phyloP scores from a whole-genome alignment of 78 protist genomes.

The Dictyostelium citrinum region DNA sequence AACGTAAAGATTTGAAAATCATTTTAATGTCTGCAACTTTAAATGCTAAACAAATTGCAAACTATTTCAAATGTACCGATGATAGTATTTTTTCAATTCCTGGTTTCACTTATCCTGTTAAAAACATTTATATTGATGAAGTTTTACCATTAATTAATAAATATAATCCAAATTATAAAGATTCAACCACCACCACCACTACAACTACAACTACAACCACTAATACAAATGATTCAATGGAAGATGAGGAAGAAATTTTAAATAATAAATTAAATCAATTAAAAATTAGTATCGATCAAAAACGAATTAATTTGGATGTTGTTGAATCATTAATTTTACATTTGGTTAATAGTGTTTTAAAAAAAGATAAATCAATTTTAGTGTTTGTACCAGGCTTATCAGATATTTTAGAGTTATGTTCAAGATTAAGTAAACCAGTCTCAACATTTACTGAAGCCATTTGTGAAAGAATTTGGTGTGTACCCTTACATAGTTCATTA shows the following conservation, averaged over 20 bases:
- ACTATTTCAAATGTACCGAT: constrained; percentile 74
- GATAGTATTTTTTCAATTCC: constrained; percentile 68
- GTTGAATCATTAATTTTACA: constrained; percentile 25
- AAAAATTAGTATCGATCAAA: constrained; percentile 39
- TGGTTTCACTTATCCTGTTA: constrained; percentile 85
- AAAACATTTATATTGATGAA: constrained; percentile 32
- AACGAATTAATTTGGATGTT: constrained; percentile 41
- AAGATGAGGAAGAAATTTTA: neutral
- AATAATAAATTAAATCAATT: neutral
- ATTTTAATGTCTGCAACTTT: constrained; percentile 93
- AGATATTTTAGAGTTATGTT: constrained; percentile 75
- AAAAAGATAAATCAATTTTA: constrained; percentile 71
- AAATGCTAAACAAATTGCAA: constrained; percentile 84
- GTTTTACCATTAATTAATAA: neutral
- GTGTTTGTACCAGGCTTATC: constrained; percentile 93
- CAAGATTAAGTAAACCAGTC: neutral
- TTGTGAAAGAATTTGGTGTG: constrained; percentile 26
- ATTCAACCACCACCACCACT: neutral
- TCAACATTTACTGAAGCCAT: neutral
- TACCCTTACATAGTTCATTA: constrained; percentile 77
- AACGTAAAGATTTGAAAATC: constrained; percentile 61
- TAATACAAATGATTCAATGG: neutral
- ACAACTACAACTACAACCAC: constrained; percentile 32
- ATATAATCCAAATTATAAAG: neutral
- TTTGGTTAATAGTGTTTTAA: constrained; percentile 40